Base-by-base conservation (phyloP, 2,329 filamentous ascomycete genomes). In the Rosellinia necatrix region DNA sequence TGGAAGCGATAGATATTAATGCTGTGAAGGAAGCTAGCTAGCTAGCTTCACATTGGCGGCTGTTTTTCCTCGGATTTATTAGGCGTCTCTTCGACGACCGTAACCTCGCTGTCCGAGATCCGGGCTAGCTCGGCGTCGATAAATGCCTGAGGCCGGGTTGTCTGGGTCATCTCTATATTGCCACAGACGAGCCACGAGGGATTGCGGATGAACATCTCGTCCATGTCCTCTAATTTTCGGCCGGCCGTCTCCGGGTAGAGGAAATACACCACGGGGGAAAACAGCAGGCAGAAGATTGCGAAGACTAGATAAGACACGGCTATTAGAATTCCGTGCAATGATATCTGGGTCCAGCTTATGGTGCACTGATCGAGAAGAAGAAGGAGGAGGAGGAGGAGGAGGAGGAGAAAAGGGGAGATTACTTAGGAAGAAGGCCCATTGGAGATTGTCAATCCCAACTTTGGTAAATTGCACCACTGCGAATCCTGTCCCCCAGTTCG, bases 191-290 rank as follows among this genome's bases (percentile, higher is more conserved):
- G 62, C 12, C 69, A 37, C 12, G 62, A 63, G 1, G 66, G 66
- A 37, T 69, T 64, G 29, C 65, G 64, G 30, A 69, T 68, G 56
- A 75, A 76, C 35, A 76, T 75, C 52, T 75, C 68, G 57, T 80
- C 77, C 66, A 80, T 79, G 40, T 80, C 77, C 68, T 87, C 84
- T 13, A 87, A 73, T 6, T 75, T 80, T 3, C 78, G 74, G 51
- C 64, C 60, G 61, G 75, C 70, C 0, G 77, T 78, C 57, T 79
- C 76, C 0, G 76, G 75, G 47, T 79, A 78, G 52, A 79, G 73
- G 52, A 75, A 71, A 55, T 76, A 77, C 0, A 76, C 76, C 44
- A 76, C 69, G 1, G 76, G 76, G 49, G 65, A 65, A 56, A 57
- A 70, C 6, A 35, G 47, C 8, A 69, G 55, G 10, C 65, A 68